Evolutionary conservation across 2,329 filamentous ascomycete genomes (phyloP), one percentile per base, ranked within the genome.

Genomic region (Fonsecaea nubica): DNA sequence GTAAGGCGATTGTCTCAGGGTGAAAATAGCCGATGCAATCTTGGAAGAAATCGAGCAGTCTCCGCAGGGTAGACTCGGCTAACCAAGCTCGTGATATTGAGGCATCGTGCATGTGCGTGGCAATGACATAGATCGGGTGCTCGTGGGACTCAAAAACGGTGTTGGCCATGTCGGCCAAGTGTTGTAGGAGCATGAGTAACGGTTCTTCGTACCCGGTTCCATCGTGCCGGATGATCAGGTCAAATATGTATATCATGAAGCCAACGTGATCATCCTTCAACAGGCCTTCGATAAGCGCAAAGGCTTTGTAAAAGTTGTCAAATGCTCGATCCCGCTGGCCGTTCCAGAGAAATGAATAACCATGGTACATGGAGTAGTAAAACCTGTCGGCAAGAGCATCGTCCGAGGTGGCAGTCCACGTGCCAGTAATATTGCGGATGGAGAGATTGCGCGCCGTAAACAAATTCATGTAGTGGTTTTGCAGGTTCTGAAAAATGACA

Each of bases 21-120:
- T 73, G 70, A 42, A 73, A 73, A 40, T 73, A 73, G 6, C 71
- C 71, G 42, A 73, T 73, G 48, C 70, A 69, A 52, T 73, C 71
- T 61, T 72, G 69, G 54, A 73, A 73, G 55, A 73, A 73, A 63
- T 71, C 71, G 12, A 73, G 66, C 53, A 73, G 58, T 50, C 67
- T 63, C 33, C 71, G 69, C 33, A 72, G 48, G 1, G 68, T 68
- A 4, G 69, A 65, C 48, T 72, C 65, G 7, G 71, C 71, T 10
- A 73, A 52, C 67, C 70, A 72, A 1, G 70, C 63, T 45, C 69
- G 65, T 8, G 69, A 71, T 18, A 63, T 55, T 1, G 64, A 64
- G 15, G 70, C 65, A 45, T 69, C 63, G 21, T 62, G 55, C 63
- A 73, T 64, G 58, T 60, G 67, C 8, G 58, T 69, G 6, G 71